Percentiles rank a stretch among this genome's conserved stretches.
Evolutionary conservation across 495 filamentous ascomycete species (phyloP).

Genomic region (Tuber indicum): DNA sequence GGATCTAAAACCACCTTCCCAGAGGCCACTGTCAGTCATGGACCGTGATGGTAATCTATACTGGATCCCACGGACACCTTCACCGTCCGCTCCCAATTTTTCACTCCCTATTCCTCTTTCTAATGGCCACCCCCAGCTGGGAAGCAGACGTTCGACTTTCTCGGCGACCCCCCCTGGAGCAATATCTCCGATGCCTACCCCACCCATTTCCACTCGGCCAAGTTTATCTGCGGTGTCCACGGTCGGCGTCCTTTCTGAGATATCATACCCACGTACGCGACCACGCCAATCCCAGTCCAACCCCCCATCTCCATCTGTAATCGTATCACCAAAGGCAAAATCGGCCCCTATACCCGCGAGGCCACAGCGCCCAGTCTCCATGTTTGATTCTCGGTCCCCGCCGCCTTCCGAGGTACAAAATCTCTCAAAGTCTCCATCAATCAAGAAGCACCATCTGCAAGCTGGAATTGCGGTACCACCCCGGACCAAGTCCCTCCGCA

Average conservation of each 20-base stretch:
- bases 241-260: constrained; percentile 24
- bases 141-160: constrained; percentile 17
- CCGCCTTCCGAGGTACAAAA: constrained; percentile 5
- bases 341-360: constrained; percentile 11
- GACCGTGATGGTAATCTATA: constrained; percentile 37
- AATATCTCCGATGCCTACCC: constrained; percentile 20
- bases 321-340: constrained; percentile 22
- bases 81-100: constrained; percentile 34
- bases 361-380: constrained; percentile 34
- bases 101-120: constrained; percentile 26
- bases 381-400: constrained; percentile 36
- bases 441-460: constrained; percentile 23
- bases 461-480: constrained; percentile 28
- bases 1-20: constrained; percentile 32
- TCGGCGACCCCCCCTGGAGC: constrained; percentile 16
- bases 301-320: constrained; percentile 26
- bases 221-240: constrained; percentile 30
- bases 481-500: constrained; percentile 31
- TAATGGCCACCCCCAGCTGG: constrained; percentile 17
- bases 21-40: constrained; percentile 30
- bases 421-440: constrained; percentile 15
- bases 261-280: constrained; percentile 20
- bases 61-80: constrained; percentile 39
- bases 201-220: constrained; percentile 26
- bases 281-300: constrained; percentile 20